phyloP scores from a whole-genome alignment of 495 filamentous ascomycete genomes.

The Trichocladium uniseriatum region DNA sequence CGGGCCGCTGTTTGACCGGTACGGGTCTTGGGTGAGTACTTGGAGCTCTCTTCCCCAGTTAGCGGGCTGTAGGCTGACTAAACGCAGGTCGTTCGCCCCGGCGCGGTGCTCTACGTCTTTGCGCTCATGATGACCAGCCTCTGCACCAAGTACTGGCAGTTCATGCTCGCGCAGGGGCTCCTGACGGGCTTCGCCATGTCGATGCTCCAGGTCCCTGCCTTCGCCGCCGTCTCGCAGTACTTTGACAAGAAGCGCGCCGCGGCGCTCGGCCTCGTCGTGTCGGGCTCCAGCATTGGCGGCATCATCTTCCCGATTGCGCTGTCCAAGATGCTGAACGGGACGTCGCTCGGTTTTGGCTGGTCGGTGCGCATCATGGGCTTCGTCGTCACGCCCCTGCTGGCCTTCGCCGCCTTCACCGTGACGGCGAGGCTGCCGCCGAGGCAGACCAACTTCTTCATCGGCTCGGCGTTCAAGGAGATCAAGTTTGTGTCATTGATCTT shows the following conservation, averaged over 20 bases:
- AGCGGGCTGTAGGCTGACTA: slow-evolving; percentile 26
- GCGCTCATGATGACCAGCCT: slow-evolving; percentile 49
- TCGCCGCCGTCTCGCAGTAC: slow-evolving; percentile 45
- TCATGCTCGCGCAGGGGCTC: slow-evolving; percentile 53
- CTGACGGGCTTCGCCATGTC: slow-evolving; percentile 43
- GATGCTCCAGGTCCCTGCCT: slow-evolving; percentile 42
- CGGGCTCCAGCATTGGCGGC: slow-evolving; percentile 50
- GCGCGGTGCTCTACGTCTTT: slow-evolving; percentile 30
- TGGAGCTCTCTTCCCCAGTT: not conserved
- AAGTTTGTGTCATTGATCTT: slow-evolving; percentile 30
- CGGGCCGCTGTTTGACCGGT: slow-evolving; percentile 46
- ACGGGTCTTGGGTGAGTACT: slow-evolving; percentile 33
- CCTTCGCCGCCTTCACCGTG: slow-evolving; percentile 35
- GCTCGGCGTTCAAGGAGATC: slow-evolving; percentile 31
- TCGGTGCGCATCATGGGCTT: slow-evolving; percentile 51
- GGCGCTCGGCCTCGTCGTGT: slow-evolving; percentile 46
- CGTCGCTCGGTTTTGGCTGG: slow-evolving; percentile 49
- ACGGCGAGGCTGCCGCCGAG: slow-evolving; percentile 38
- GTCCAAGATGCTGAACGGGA: slow-evolving; percentile 32
- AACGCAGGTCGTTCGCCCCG: slow-evolving; percentile 27
- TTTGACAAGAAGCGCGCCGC: slow-evolving; percentile 46
- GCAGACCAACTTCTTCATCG: slow-evolving; percentile 33
- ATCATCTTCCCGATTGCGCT: slow-evolving; percentile 42
- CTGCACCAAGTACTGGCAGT: slow-evolving; percentile 51
- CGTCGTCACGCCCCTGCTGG: slow-evolving; percentile 40